Evolutionary conservation across 192 early-diverging fungal species (phyloP), one percentile per base, ranked within the genome.

Genomic region (Entrophospora sp.): DNA sequence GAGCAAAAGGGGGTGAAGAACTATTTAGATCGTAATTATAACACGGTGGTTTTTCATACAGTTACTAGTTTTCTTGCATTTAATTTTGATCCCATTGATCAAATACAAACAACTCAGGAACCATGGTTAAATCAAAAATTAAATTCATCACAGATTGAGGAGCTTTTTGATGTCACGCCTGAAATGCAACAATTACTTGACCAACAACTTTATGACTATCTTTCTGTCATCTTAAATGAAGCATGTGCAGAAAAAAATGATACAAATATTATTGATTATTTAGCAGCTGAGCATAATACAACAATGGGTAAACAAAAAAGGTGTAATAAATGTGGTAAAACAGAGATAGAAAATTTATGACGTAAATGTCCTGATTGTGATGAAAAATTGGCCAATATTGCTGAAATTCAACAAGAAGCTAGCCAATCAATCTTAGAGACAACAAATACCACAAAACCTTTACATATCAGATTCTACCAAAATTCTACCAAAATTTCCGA

Each of bases 21-120:
- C 37, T 58, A 58, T 58, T 34, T 58, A 24, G 56, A 58, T 58
- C 34, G 35, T n/a, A 34, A 34, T 4, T 37, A 8, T 40, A 58
- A 58, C 24, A 55, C 52, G 13, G 28, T 55, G 25, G n/a, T 34
- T 16, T 55, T 27, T 55, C 28, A 55, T 55, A 55, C 16, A 16
- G 52, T 55, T 31, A 55, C 52, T 14, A 55, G 52, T 30, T 55
- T 55, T 31, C 3, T 55, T 3, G 52, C 52, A 32, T 27, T 55
- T 34, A 31, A 55, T 55, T 4, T 55, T 7, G 27, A 55, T 18
- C 10, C 10, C 3, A 5, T 36, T 36, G 37, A 37, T 37, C 8
- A 20, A 24, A 36, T 58, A 36, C 34, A 58, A 58, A 10, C 7
- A 18, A 37, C 34, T n/a, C 34, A 12, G 4, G 37, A 16, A 27